Evolutionary conservation across 768 basidiomycete species (phyloP), one percentile per base, ranked within the genome.

Genomic region (Leccinellum luteum): DNA sequence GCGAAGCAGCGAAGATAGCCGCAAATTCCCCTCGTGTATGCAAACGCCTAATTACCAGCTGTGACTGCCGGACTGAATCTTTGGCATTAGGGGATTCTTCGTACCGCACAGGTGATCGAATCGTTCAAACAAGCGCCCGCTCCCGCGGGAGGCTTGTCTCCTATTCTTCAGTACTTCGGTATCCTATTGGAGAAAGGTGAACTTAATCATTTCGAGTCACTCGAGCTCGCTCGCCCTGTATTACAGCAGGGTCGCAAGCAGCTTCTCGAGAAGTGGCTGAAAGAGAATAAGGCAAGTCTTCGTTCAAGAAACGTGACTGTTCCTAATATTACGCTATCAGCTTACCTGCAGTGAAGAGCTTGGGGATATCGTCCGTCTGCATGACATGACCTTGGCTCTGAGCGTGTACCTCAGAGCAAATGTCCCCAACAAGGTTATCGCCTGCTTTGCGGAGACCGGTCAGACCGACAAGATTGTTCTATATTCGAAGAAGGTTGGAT

Each of bases 141-240:
- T 2, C 87, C 89, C 43, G 84, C 92, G 21, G 94, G 96, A 32
- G 89, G 90, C 31, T 79, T 98, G 47, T 94, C 92, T 1, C 97
- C 97, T 3, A 98, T 99, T 64, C 79, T 99, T 21, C 96, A 98
- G 66, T 98, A 99, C 78, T 98, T 99, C 62, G 97, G 97, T 57
- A 96, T 98, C 60, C 76, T 99, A n/a, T 81, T 99, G 45, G 97
- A 98, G 80, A 97, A 95, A 75, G 97, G 97, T 25, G 94, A 97
- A 75, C 84, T 99, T 57, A 99, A 99, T 74, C 94, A 96, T 70
- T 83, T 89, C 9, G 97, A 99, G 73, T 95, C 93, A 14, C 74
- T 99, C 31, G 97, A 99, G 72, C 84, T 99, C 48, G 97, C 97
- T 1, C 85, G 94, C 48, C 97, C 97, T 17, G 97, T 99, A 8